phyloP scores from a whole-genome alignment of 2,329 filamentous ascomycete genomes.

The Sarocladium kiliense region DNA sequence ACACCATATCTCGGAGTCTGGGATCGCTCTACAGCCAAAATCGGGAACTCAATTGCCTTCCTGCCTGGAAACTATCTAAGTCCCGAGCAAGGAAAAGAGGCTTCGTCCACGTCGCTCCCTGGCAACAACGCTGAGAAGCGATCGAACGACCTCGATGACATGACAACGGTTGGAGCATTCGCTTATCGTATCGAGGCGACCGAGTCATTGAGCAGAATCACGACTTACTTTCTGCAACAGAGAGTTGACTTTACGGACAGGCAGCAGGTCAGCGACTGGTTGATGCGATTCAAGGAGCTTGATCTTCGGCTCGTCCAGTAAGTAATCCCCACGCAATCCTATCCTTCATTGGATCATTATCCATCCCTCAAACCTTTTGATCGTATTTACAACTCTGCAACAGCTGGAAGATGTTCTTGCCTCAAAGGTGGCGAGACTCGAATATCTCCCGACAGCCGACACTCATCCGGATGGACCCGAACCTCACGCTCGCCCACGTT shows the following conservation, averaged over 20 bases:
- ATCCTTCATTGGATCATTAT: no score
- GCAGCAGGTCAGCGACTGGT: constrained; percentile 36
- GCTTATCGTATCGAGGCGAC: constrained; percentile 42
- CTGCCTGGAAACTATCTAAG: constrained; percentile 26
- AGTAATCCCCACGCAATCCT: no score
- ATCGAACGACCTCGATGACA: constrained; percentile 17
- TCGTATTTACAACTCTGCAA: not conserved
- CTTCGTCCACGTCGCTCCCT: constrained; percentile 11
- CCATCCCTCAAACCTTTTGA: no score
- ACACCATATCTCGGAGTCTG: constrained; percentile 41
- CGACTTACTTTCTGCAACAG: constrained; percentile 39
- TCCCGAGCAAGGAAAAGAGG: constrained; percentile 15
- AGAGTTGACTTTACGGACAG: constrained; percentile 31
- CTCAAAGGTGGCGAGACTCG: constrained; percentile 35
- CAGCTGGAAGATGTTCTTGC: constrained; percentile 39
- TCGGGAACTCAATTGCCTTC: constrained; percentile 34
- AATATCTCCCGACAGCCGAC: constrained; percentile 21
- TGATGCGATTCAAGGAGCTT: constrained; percentile 42
- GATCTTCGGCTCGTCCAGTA: constrained; percentile 39
- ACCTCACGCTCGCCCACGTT: constrained; percentile 42
- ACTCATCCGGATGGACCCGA: constrained; percentile 37
- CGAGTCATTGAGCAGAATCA: constrained; percentile 39
- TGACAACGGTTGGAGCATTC: constrained; percentile 38
- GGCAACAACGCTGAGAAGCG: not conserved
- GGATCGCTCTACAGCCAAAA: constrained; percentile 32